These are phyloP conservation scores for Kwoniella botswanensis DNA, from an alignment of 768 basidiomycete genomes.

Conservation along the genomic window DNA sequence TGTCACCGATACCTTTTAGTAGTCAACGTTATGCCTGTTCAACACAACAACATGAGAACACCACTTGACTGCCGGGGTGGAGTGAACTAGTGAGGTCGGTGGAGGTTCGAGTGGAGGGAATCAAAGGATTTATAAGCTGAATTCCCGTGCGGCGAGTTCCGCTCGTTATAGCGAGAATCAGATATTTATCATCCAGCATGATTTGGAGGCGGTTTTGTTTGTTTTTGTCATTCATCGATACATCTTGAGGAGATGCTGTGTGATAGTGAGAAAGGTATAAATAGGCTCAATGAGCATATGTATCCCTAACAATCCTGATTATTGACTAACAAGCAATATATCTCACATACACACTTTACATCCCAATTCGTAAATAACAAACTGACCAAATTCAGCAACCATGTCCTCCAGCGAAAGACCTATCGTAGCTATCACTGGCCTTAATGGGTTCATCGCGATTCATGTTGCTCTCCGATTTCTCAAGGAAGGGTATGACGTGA, in stretches of 20 bases:
- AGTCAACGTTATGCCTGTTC: too few relatives aligned
- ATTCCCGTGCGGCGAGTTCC: neutral
- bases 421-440: slow-evolving; percentile 39
- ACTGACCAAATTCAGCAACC: neutral
- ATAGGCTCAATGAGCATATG: neutral
- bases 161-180: neutral
- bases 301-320: too few relatives aligned
- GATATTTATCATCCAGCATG: slow-evolving; percentile 5
- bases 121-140: slow-evolving; percentile 6
- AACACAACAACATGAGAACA: too few relatives aligned
- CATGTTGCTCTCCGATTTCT: slow-evolving; percentile 41
- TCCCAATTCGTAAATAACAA: too few relatives aligned
- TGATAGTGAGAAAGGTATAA: neutral
- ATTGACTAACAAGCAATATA: neutral
- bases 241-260: neutral
- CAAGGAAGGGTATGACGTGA: slow-evolving; percentile 38
- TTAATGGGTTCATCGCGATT: slow-evolving; percentile 39
- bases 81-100: slow-evolving; percentile 1
- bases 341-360: too few relatives aligned
- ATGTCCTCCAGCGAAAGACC: neutral
- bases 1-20: too few relatives aligned
- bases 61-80: too few relatives aligned
- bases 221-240: neutral
- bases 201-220: neutral
- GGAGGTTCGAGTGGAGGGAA: slow-evolving; percentile 4